A percentile compares a stretch with the other conserved stretches of the same genome.
phyloP scores from a whole-genome alignment of 768 basidiomycete species.

The Mycena maculata region DNA sequence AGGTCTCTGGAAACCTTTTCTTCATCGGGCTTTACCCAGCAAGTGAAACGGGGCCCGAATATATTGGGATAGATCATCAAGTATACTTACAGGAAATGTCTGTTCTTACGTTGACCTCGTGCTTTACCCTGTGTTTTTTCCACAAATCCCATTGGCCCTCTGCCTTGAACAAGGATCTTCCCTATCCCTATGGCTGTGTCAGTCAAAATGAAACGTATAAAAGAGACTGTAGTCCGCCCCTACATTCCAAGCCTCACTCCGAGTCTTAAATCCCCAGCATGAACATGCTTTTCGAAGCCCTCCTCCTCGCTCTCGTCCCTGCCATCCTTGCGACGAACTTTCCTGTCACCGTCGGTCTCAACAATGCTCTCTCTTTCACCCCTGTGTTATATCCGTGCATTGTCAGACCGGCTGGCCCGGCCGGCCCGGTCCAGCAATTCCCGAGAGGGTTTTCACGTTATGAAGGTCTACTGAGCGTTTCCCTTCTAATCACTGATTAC shows the following conservation, averaged over 20 bases:
- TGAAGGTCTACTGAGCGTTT: no score
- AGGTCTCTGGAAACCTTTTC: no score
- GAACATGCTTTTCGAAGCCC: slow-evolving; percentile 29
- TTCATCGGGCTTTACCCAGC: not conserved
- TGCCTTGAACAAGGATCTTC: not conserved
- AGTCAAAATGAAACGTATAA: slow-evolving; percentile 17
- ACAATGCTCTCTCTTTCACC: slow-evolving; percentile 33
- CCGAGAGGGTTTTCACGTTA: no score
- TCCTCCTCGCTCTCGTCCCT: slow-evolving; percentile 33
- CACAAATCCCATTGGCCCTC: slow-evolving; percentile 21
- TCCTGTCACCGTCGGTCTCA: slow-evolving; percentile 25
- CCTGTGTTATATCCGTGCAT: no score
- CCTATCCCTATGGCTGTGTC: no score
- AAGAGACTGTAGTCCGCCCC: not conserved
- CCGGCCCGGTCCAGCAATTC: no score
- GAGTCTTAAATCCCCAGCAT: slow-evolving; percentile 5
- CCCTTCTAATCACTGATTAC: no score
- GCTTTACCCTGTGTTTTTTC: slow-evolving; percentile 7
- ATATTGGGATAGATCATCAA: not conserved
- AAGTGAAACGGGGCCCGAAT: not conserved
- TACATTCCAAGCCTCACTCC: slow-evolving; percentile 9
- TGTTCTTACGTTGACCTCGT: not conserved
- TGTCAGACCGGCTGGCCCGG: no score
- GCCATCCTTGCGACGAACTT: slow-evolving; percentile 25
- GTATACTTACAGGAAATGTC: not conserved